These are phyloP conservation scores for Melampsora medusae DNA, from an alignment of 1,284 basidiomycete species.

Conservation along the genomic window DNA sequence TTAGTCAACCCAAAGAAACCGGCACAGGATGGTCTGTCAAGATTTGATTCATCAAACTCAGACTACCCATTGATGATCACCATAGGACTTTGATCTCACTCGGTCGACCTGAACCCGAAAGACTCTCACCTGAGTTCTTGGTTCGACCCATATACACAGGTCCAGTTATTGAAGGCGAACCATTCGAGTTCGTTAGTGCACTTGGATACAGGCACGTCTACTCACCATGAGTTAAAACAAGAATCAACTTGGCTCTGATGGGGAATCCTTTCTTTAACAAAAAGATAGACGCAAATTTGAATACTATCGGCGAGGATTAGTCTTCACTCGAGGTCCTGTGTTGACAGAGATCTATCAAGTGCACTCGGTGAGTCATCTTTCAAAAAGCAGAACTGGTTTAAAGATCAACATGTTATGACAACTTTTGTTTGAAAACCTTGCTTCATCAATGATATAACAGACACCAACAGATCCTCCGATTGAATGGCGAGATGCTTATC, in stretches of 20 bases:
- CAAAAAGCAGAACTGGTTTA: not conserved
- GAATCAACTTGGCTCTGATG: not conserved
- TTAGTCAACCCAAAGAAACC: constrained; percentile 5
- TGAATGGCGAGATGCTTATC: not conserved
- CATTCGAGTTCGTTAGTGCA: constrained; percentile 34
- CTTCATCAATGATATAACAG: not conserved
- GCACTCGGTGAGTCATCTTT: not conserved
- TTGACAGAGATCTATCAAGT: constrained; percentile 35
- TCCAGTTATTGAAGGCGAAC: constrained; percentile 34
- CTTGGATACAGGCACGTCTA: constrained; percentile 33
- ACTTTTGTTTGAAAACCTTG: not conserved
- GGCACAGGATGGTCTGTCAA: constrained; percentile 30
- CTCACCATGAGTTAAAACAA: not conserved
- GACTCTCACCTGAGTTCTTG: constrained; percentile 39
- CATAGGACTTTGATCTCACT: constrained; percentile 27
- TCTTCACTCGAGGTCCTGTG: constrained; percentile 24
- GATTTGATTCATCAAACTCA: not conserved
- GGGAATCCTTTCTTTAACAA: not conserved
- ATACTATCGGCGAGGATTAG: constrained; percentile 21
- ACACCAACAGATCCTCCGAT: constrained; percentile 10
- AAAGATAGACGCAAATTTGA: constrained; percentile 26
- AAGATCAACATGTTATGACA: no score
- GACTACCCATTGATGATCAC: not conserved
- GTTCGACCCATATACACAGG: constrained; percentile 29
- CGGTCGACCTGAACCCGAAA: constrained; percentile 36